Evolutionary conservation across 2,329 filamentous ascomycete genomes (phyloP).

Genomic region (Hymenotorrendiella dingleyae): DNA sequence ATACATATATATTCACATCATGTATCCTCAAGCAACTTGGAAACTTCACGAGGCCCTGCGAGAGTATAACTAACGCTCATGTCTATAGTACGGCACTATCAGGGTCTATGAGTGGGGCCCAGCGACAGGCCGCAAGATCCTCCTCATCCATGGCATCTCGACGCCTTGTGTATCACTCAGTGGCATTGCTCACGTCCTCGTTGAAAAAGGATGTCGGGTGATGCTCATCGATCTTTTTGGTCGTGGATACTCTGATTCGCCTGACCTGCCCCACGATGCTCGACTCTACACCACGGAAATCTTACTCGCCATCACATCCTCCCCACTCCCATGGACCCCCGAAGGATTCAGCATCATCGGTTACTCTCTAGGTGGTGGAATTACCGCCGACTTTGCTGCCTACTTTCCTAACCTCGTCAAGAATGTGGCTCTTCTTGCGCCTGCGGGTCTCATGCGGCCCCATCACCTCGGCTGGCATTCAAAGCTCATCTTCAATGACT

Average conservation of each 20-base stretch:
- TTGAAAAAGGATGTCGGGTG: conserved; percentile 62
- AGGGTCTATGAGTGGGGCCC: conserved; percentile 79
- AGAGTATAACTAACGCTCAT: not conserved
- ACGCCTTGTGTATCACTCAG: conserved; percentile 69
- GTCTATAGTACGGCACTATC: conserved; percentile 54
- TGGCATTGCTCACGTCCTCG: conserved; percentile 60
- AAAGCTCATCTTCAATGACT: conserved; percentile 47
- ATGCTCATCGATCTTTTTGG: conserved; percentile 77
- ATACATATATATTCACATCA: too few species aligned
- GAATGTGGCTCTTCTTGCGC: conserved; percentile 70
- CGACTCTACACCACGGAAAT: conserved; percentile 62
- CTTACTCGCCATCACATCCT: conserved; percentile 59
- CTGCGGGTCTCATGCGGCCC: conserved; percentile 64
- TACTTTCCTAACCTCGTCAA: conserved; percentile 64
- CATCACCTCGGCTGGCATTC: conserved; percentile 45
- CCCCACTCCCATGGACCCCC: conserved; percentile 47
- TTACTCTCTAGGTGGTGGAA: conserved; percentile 74
- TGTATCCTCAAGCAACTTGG: too few species aligned
- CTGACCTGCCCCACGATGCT: conserved; percentile 52
- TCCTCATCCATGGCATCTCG: conserved; percentile 76
- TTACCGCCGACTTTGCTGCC: conserved; percentile 63
- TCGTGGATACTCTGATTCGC: conserved; percentile 70
- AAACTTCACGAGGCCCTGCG: too few species aligned
- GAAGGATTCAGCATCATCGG: conserved; percentile 64
- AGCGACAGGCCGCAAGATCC: conserved; percentile 60